A percentile compares a stretch with the other conserved stretches of the same genome.
Conservation (phyloP, 805 yeast genomes). For the Yarrowia osloensis region DNA sequence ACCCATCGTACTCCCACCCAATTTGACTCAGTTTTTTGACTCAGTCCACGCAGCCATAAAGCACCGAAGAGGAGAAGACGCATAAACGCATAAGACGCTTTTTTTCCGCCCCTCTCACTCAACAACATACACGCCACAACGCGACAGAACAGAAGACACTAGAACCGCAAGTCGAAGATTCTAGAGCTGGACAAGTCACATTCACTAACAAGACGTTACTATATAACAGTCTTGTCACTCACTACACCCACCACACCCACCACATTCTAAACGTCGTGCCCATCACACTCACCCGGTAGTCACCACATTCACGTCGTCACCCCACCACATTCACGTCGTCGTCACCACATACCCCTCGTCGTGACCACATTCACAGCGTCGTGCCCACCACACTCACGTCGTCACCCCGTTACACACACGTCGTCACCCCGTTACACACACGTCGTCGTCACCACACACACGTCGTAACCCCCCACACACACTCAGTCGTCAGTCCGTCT, state of each 20-base stretch:
- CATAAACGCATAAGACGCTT: no score
- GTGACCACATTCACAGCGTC: neutral
- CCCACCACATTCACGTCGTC: no score
- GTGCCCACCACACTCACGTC: neutral
- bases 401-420: neutral
- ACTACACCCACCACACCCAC: no score
- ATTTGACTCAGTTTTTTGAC: neutral
- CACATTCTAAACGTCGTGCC: no score
- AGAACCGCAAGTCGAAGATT: no score
- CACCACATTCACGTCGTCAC: neutral
- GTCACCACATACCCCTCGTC: neutral
- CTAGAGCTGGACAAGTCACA: no score
- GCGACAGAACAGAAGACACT: no score
- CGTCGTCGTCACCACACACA: neutral
- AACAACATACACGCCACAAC: neutral
- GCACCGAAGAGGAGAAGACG: neutral
- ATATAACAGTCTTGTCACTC: no score
- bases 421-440: neutral
- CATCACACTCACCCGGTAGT: neutral
- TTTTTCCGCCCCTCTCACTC: neutral
- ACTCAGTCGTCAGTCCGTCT: neutral
- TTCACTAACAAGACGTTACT: no score
- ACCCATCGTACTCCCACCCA: neutral
- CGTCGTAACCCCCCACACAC: neutral
- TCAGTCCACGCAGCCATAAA: conserved; percentile 13